These are phyloP conservation scores for Eragrostis tef DNA, from an alignment of 202 grass and related monocot genomes.

Conservation along the genomic window DNA sequence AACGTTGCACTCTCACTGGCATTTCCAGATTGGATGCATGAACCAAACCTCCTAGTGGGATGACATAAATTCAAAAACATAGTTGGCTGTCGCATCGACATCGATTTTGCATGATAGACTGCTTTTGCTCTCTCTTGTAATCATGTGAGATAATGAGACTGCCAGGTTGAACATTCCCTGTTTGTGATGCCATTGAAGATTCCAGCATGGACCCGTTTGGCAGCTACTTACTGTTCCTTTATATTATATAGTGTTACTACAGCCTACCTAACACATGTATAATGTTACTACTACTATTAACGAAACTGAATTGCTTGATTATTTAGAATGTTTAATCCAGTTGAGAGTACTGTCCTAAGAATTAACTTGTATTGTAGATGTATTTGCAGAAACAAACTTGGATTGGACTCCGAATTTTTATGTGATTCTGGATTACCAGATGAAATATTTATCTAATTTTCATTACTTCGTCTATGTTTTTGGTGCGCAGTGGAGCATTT, in stretches of 20 bases:
- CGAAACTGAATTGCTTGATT: neutral
- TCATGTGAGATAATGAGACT: slow-evolving; percentile 23
- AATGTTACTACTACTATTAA: neutral
- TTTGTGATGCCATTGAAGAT: neutral
- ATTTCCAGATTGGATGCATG: neutral
- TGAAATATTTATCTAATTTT: neutral
- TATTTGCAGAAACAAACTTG: neutral
- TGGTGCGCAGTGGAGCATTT: neutral
- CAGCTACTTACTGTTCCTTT: neutral
- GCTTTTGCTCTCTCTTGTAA: neutral
- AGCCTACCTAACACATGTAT: neutral
- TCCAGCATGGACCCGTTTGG: neutral
- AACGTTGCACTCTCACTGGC: neutral
- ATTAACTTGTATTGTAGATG: too few relatives aligned
- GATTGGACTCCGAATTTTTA: too few relatives aligned
- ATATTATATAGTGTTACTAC: neutral
- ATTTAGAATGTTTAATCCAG: neutral
- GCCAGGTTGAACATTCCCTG: neutral
- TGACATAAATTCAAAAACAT: neutral
- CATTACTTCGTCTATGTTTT: neutral
- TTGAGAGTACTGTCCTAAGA: neutral
- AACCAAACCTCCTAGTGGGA: neutral
- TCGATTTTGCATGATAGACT: neutral
- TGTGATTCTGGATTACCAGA: neutral
- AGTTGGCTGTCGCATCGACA: neutral